Evolutionary conservation across 805 yeast genomes (phyloP).

Genomic region (Debaryomyces tyrocola): DNA sequence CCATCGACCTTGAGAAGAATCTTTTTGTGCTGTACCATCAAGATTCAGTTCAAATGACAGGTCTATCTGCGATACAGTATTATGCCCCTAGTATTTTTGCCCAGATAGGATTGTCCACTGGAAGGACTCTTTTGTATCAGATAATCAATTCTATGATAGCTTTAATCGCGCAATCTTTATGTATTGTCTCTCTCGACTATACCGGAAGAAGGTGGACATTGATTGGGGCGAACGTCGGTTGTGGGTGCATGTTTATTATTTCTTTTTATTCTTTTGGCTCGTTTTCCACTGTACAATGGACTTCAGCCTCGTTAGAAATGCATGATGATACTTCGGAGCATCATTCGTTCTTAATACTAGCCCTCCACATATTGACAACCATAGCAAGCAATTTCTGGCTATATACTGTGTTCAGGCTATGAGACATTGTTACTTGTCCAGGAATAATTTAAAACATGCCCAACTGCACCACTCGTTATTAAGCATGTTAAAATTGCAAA

Average conservation of each 20-base stretch:
- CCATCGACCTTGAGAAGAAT: not conserved
- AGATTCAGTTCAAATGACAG: not conserved
- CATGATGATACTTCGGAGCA: constrained; percentile 11
- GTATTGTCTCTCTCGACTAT: constrained; percentile 15
- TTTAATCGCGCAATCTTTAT: constrained; percentile 16
- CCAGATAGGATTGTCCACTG: not conserved
- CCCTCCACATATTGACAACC: constrained; percentile 16
- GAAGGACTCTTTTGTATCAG: not conserved
- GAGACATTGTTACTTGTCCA: constrained; percentile 11
- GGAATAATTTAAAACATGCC: constrained; percentile 11
- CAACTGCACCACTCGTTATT: not conserved
- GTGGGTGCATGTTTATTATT: constrained; percentile 14
- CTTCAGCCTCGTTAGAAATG: constrained; percentile 12
- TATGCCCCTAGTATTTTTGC: not conserved
- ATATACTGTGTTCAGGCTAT: constrained; percentile 12
- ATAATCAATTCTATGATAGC: constrained; percentile 19
- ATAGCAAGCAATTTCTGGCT: constrained; percentile 11
- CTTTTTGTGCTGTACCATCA: not conserved
- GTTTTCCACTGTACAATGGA: constrained; percentile 15
- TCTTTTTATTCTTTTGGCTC: constrained; percentile 18
- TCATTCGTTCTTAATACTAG: constrained; percentile 13
- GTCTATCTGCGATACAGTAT: not conserved
- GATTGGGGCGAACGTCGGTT: constrained; percentile 5
- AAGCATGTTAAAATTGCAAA: constrained; percentile 1
- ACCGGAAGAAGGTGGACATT: constrained; percentile 20